Percentiles rank a stretch among this genome's conserved stretches.
Evolutionary conservation across 1,284 basidiomycete species (phyloP).

Genomic region (Wallemia hederae): DNA sequence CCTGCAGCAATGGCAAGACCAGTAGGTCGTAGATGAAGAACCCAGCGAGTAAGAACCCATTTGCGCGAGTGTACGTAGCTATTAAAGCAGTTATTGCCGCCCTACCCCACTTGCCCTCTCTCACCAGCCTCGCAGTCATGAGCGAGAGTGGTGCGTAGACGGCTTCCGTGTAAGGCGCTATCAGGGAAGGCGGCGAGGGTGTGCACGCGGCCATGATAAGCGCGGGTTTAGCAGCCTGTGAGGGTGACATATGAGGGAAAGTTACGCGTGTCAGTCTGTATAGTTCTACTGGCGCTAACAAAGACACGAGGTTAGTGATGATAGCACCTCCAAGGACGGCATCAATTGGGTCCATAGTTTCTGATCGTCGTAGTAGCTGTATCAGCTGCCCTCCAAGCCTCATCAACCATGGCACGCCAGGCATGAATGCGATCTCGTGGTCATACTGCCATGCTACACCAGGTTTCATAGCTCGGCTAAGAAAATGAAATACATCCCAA

Average conservation of each 20-base stretch:
- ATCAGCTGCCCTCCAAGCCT: not conserved
- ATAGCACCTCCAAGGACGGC: not conserved
- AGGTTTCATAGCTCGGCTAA: not conserved
- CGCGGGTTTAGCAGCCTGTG: not conserved
- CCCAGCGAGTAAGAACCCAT: not conserved
- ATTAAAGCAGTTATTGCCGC: not conserved
- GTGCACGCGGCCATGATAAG: not conserved
- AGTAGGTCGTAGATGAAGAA: not conserved
- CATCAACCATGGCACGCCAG: not conserved
- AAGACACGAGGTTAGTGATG: not conserved
- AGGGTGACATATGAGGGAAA: not conserved
- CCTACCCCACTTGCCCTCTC: not conserved
- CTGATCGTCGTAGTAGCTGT: not conserved
- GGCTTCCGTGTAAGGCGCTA: not conserved
- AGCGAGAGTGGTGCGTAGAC: not conserved
- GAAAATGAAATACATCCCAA: not conserved
- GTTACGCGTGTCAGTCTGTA: not conserved
- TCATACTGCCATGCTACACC: not conserved
- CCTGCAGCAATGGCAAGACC: not conserved
- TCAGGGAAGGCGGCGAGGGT: not conserved
- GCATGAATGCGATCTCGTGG: not conserved
- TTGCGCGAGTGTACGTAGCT: not conserved
- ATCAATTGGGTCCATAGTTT: not conserved
- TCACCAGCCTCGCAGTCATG: not conserved
- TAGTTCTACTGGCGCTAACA: not conserved